These are phyloP conservation scores for Podospora pseudopauciseta DNA, from an alignment of 495 filamentous ascomycete genomes.

Conservation along the genomic window DNA sequence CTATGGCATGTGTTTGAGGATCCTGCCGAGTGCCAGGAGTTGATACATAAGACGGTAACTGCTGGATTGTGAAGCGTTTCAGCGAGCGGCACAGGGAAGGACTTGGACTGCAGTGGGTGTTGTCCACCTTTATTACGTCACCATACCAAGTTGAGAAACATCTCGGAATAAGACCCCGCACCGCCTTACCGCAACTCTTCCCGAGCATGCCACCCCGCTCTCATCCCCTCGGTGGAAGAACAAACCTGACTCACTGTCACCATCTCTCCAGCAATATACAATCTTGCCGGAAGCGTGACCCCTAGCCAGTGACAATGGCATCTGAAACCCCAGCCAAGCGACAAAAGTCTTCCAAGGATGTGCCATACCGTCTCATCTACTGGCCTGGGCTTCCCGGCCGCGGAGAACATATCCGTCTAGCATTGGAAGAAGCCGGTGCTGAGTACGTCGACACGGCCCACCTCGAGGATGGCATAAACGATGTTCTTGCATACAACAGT, in stretches of 20 bases:
- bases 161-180: neutral
- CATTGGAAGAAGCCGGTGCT: conserved; percentile 57
- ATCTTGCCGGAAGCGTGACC: neutral
- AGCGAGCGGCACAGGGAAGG: neutral
- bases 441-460: conserved; percentile 58
- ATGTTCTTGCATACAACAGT: conserved; percentile 37
- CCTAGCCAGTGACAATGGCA: conserved; percentile 12
- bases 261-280: neutral
- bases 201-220: neutral
- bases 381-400: conserved; percentile 62
- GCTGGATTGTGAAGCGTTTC: neutral
- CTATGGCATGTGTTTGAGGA: conserved; percentile 79
- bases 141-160: neutral
- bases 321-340: conserved; percentile 31
- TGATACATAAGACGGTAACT: conserved; percentile 37
- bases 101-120: neutral
- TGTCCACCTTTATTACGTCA: neutral
- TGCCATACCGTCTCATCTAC: conserved; percentile 59
- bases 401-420: conserved; percentile 62
- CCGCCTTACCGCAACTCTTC: neutral
- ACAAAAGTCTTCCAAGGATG: conserved; percentile 40
- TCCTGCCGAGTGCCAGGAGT: conserved; percentile 55
- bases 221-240: neutral
- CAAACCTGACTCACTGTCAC: neutral
- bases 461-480: conserved; percentile 32